Percentiles rank a stretch among this genome's conserved stretches.
phyloP scores from a whole-genome alignment of 176 grass and related monocot species.

The Eragrostis nindensis region DNA sequence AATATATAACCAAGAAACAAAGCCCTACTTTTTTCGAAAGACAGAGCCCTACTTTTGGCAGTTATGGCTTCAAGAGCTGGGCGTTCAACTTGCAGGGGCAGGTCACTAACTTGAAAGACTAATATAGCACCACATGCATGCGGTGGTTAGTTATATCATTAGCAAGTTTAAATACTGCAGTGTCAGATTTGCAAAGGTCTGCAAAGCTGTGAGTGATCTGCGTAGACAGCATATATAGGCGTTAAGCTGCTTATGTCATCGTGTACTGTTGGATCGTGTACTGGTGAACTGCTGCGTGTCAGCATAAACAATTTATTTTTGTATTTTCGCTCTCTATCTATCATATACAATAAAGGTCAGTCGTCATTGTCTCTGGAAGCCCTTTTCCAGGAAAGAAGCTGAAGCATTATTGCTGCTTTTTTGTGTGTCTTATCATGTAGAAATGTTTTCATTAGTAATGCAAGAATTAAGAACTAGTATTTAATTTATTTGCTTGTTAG shows the following conservation, averaged over 20 bases:
- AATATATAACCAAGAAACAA: neutral
- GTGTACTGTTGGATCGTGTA: neutral
- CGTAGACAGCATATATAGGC: neutral
- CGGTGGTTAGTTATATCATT: neutral
- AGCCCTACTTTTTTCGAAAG: neutral
- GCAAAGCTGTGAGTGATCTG: neutral
- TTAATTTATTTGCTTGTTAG: no score
- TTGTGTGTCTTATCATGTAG: no score
- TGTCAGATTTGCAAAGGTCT: neutral
- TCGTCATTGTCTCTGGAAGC: neutral
- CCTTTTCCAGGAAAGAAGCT: neutral
- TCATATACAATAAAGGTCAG: constrained; percentile 23
- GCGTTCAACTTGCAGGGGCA: neutral
- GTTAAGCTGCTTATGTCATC: neutral
- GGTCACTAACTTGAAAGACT: neutral
- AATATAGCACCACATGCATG: neutral
- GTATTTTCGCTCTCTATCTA: neutral
- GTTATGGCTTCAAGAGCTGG: neutral
- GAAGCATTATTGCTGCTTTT: neutral
- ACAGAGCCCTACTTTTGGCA: neutral
- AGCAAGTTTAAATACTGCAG: neutral
- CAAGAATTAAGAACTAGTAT: no score
- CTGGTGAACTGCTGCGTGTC: constrained; percentile 3
- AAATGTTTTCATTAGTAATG: no score
- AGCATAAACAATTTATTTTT: neutral